phyloP scores from a whole-genome alignment of 2,329 filamentous ascomycete genomes.

The Fusarium citri region DNA sequence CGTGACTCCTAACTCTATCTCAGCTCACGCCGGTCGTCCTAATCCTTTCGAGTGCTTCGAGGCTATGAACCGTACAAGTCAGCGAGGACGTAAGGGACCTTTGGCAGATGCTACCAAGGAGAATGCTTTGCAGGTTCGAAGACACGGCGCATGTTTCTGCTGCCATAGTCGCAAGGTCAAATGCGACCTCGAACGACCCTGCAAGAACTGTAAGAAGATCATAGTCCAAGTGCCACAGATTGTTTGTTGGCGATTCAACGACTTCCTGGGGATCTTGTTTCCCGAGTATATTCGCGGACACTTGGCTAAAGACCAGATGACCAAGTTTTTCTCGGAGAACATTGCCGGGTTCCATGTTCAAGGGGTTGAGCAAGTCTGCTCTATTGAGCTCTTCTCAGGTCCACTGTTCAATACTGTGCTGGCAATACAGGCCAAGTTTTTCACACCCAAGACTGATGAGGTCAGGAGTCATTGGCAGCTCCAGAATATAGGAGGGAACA shows the following conservation, averaged over 20 bases:
- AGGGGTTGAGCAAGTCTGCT: constrained; percentile 56
- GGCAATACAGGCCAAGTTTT: constrained; percentile 63
- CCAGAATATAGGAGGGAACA: constrained; percentile 49
- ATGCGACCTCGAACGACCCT: constrained; percentile 67
- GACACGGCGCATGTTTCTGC: constrained; percentile 68
- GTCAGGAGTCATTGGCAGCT: constrained; percentile 65
- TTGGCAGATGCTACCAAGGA: constrained; percentile 66
- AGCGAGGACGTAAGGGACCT: constrained; percentile 67
- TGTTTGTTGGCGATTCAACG: constrained; percentile 69
- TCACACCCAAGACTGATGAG: constrained; percentile 61
- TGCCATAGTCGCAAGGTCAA: constrained; percentile 70
- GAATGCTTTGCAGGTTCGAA: constrained; percentile 65
- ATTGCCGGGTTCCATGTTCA: constrained; percentile 58
- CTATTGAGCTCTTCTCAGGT: constrained; percentile 63
- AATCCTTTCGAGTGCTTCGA: constrained; percentile 69
- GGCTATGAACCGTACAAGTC: constrained; percentile 60
- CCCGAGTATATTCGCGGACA: constrained; percentile 64
- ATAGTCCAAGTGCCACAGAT: constrained; percentile 62
- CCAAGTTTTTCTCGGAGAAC: constrained; percentile 61
- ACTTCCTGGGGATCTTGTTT: constrained; percentile 65
- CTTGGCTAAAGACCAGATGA: constrained; percentile 63
- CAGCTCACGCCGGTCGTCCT: constrained; percentile 60
- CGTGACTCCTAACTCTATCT: constrained; percentile 65
- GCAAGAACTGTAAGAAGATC: constrained; percentile 67
- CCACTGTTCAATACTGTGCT: constrained; percentile 57